phyloP scores from a whole-genome alignment of 768 basidiomycete genomes.

The Termitomyces sp. region DNA sequence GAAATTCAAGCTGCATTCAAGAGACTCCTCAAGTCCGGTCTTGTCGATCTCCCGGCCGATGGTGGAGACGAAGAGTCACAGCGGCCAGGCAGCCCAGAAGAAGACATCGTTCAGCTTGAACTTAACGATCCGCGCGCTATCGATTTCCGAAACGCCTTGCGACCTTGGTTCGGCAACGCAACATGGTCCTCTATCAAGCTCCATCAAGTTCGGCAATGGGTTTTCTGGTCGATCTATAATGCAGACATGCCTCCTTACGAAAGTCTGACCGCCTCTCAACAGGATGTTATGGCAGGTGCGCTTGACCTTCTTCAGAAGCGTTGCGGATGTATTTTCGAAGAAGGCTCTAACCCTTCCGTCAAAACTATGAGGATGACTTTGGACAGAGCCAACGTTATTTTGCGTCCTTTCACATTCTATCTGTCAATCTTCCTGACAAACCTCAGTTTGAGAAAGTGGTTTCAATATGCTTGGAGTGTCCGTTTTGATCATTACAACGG shows the following conservation, averaged over 20 bases:
- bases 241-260: conserved; percentile 52
- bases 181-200: conserved; percentile 70
- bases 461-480: conserved; percentile 38
- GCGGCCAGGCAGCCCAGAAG: conserved; percentile 59
- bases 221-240: conserved; percentile 84
- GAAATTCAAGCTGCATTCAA: conserved; percentile 58
- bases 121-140: conserved; percentile 65
- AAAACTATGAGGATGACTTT: conserved; percentile 67
- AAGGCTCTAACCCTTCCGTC: conserved; percentile 50
- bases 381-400: conserved; percentile 67
- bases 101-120: conserved; percentile 54
- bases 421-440: conserved; percentile 46
- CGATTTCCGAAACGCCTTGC: conserved; percentile 65
- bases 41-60: conserved; percentile 49
- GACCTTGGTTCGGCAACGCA: conserved; percentile 75
- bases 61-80: conserved; percentile 54
- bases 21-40: conserved; percentile 64
- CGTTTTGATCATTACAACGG: conserved; percentile 49
- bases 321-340: conserved; percentile 58
- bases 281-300: conserved; percentile 52
- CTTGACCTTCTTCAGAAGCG: conserved; percentile 67
- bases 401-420: conserved; percentile 71
- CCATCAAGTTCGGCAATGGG: conserved; percentile 65
- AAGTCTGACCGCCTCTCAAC: conserved; percentile 41
- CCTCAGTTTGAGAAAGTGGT: conserved; percentile 38